phyloP scores from a whole-genome alignment of 2,329 filamentous ascomycete genomes.

The Aotearoamyces nothofagi region DNA sequence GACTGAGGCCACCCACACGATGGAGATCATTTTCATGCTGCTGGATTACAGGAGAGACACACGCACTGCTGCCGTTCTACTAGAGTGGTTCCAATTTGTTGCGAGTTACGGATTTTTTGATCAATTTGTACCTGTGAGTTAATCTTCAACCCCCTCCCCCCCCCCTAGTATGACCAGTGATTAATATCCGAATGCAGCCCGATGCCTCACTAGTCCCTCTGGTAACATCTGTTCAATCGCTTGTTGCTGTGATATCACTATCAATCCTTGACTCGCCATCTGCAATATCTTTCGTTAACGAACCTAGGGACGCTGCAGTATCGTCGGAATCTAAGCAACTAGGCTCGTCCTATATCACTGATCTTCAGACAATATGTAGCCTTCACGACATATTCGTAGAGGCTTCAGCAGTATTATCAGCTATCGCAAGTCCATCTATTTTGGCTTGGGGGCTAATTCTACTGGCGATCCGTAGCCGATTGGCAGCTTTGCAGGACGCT shows the following conservation, averaged over 20 bases:
- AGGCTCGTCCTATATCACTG: slow-evolving; percentile 48
- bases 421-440: slow-evolving; percentile 54
- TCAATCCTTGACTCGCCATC: slow-evolving; percentile 36
- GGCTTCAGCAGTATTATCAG: slow-evolving; percentile 38
- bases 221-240: slow-evolving; percentile 49
- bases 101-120: slow-evolving; percentile 55
- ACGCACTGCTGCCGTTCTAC: slow-evolving; percentile 39
- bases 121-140: slow-evolving; percentile 38
- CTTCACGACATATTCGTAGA: slow-evolving; percentile 58
- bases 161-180: too few species aligned
- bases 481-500: slow-evolving; percentile 42
- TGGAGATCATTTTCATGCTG: slow-evolving; percentile 60
- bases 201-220: slow-evolving; percentile 21
- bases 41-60: slow-evolving; percentile 44
- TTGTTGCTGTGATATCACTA: slow-evolving; percentile 57
- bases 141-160: too few species aligned
- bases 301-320: slow-evolving; percentile 21
- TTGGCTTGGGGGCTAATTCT: slow-evolving; percentile 73
- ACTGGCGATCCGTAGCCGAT: slow-evolving; percentile 50
- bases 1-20: slow-evolving; percentile 56
- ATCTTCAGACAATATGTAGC: slow-evolving; percentile 52
- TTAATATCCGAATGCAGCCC: too few species aligned
- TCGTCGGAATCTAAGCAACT: slow-evolving; percentile 18
- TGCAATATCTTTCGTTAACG: slow-evolving; percentile 3
- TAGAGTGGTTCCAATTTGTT: slow-evolving; percentile 65